Evolutionary conservation across 495 filamentous ascomycete genomes (phyloP), one percentile per base, ranked within the genome.

Genomic region (Penicillium malachiteum): DNA sequence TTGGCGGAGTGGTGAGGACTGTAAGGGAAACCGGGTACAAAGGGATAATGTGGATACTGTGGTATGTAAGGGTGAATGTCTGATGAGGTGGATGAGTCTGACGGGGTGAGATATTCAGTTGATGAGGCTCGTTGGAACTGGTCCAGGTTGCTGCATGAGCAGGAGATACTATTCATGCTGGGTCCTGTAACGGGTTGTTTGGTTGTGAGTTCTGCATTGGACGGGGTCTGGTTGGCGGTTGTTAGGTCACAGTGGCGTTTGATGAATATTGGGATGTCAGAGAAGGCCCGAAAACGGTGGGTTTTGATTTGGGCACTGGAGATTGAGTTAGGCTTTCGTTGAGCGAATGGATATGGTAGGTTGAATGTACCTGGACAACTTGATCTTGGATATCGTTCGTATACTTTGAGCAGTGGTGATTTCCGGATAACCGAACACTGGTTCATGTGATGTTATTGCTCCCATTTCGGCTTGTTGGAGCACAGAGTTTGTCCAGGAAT

Each of bases 251-350:
- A 86, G 43, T 84, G 82, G 51, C 77, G 79, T 42, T 78, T 79
- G 11, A 79, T 74, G 65, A 84, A 86, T 12, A 86, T 74, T 8
- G 83, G 82, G 1, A 82, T 76, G 54, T 86, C 81, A 41, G 76
- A 80, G 63, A 86, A 86, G 34, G 83, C 83, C 59, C 76, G 71
- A 57, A 83, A 84, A 13, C 82, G 80, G 47, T 86, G 82, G 1
- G 78, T 68, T 61, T 84, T 86, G 52, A 86, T 84, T 65, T 82
- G 74, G 30, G 83, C 81, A 71, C 82, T 85, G 54, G 11, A 7
- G 57, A 52, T 18, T 51, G 8, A 12, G 32, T 14, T 46, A 4
- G 18, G 7, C 30, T 30, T 12, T 6, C 5, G 18, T 12, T 46
- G 16, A 26, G 21, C 21, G 21, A 26, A 26, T 26, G 21, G 21